phyloP scores from a whole-genome alignment of 208 protist genomes.

The Trypanosoma avium region DNA sequence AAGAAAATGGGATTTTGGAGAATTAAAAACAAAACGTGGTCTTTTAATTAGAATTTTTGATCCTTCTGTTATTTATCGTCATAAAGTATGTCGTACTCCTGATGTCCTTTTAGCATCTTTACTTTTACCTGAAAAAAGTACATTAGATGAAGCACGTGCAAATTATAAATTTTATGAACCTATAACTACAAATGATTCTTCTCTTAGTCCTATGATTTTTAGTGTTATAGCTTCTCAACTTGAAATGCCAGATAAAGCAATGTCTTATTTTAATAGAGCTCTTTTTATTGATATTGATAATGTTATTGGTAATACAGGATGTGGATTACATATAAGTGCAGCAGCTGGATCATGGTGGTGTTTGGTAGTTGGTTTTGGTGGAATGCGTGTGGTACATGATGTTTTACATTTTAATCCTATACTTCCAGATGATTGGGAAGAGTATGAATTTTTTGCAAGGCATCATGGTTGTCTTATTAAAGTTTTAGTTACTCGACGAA shows the following conservation, averaged over 20 bases:
- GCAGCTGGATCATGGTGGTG: slow-evolving; percentile 83
- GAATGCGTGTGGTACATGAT: slow-evolving; percentile 71
- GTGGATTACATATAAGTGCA: slow-evolving; percentile 75
- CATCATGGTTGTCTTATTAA: slow-evolving; percentile 77
- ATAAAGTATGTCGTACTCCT: slow-evolving; percentile 80
- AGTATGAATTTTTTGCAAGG: slow-evolving; percentile 70
- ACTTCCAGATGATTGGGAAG: slow-evolving; percentile 73
- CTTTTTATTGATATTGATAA: slow-evolving; percentile 83
- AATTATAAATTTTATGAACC: slow-evolving; percentile 89
- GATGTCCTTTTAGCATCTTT: slow-evolving; percentile 85
- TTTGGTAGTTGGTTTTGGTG: slow-evolving; percentile 76
- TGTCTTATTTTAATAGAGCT: slow-evolving; percentile 43
- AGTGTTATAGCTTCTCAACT: slow-evolving; percentile 70
- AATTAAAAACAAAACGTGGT: slow-evolving; percentile 38
- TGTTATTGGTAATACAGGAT: slow-evolving; percentile 59
- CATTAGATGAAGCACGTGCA: slow-evolving; percentile 67
- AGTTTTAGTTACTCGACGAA: slow-evolving; percentile 56
- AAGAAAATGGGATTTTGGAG: slow-evolving; percentile 76
- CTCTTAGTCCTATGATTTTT: slow-evolving; percentile 71
- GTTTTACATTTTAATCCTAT: slow-evolving; percentile 84
- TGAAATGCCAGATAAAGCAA: slow-evolving; percentile 61
- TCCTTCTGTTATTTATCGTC: slow-evolving; percentile 82
- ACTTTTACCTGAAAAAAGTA: slow-evolving; percentile 76
- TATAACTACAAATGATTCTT: slow-evolving; percentile 79
- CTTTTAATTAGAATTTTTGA: slow-evolving; percentile 69